phyloP scores from a whole-genome alignment of 306 rosid species.

The Quercus glauca region DNA sequence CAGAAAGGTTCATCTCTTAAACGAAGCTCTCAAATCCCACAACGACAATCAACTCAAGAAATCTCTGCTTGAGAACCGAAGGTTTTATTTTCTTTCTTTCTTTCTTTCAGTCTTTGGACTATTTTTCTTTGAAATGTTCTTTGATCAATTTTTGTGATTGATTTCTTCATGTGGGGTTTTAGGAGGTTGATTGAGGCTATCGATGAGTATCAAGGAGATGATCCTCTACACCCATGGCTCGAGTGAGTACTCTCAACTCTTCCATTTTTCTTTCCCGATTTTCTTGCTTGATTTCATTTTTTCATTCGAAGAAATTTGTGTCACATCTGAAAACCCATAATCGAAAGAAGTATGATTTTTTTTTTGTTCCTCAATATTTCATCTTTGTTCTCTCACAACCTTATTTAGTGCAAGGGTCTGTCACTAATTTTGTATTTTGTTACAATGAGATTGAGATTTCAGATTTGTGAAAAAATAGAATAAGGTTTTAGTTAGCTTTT shows the following conservation, averaged over 20 bases:
- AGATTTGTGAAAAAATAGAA: too few species aligned
- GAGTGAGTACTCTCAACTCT: conserved; percentile 45
- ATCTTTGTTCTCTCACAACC: too few species aligned
- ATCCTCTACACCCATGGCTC: conserved; percentile 90
- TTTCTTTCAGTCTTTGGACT: background rate
- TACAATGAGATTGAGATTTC: too few species aligned
- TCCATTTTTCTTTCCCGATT: too few species aligned
- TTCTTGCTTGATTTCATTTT: background rate
- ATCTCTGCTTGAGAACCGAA: conserved; percentile 54
- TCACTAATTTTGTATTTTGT: too few species aligned
- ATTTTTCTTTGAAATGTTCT: background rate
- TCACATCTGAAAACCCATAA: too few species aligned
- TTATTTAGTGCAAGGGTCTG: too few species aligned
- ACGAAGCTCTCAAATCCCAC: conserved; percentile 65
- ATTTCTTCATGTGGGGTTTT: background rate
- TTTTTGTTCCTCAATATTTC: too few species aligned
- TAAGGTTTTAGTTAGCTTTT: too few species aligned
- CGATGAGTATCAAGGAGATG: conserved; percentile 73
- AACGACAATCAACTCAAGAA: conserved; percentile 53
- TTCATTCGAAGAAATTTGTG: background rate
- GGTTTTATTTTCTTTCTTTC: conserved; percentile 21
- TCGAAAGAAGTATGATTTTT: too few species aligned
- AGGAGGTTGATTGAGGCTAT: conserved; percentile 71
- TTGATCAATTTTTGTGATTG: background rate
- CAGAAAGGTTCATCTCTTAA: conserved; percentile 66